Conservation (phyloP, 495 filamentous ascomycete genomes). For the Podospora pseudoanserina region DNA sequence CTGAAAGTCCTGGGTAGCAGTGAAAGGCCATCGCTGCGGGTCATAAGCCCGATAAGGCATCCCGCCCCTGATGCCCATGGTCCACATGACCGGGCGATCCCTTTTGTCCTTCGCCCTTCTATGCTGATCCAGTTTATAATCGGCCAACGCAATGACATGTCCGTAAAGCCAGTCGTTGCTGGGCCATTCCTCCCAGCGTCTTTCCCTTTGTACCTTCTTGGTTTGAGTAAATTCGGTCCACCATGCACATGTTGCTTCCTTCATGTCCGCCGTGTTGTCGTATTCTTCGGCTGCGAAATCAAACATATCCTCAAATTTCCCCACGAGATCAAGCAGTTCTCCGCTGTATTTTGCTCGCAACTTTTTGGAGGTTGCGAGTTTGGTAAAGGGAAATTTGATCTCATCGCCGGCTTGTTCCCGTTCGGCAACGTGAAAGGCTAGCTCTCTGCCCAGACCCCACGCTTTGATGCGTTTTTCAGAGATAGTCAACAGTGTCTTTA, state of each 20-base stretch:
- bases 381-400: neutral
- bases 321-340: neutral
- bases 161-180: constrained; percentile 12
- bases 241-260: no score
- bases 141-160: constrained; percentile 10
- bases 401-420: neutral
- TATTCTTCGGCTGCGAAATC: neutral
- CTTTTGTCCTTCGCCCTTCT: neutral
- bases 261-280: neutral
- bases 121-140: constrained; percentile 4
- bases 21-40: neutral
- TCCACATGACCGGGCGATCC: neutral
- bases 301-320: neutral
- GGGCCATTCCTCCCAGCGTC: neutral
- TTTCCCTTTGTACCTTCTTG: no score
- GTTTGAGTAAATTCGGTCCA: no score
- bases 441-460: neutral
- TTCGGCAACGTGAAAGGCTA: neutral
- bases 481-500: neutral
- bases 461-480: neutral
- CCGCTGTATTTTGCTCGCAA: neutral
- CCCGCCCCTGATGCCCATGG: no score
- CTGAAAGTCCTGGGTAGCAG: neutral
- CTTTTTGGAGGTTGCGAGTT: neutral
- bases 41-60: neutral